Base-by-base conservation (phyloP, 2,329 filamentous ascomycete genomes). In the Verticillium zaregamsianum region DNA sequence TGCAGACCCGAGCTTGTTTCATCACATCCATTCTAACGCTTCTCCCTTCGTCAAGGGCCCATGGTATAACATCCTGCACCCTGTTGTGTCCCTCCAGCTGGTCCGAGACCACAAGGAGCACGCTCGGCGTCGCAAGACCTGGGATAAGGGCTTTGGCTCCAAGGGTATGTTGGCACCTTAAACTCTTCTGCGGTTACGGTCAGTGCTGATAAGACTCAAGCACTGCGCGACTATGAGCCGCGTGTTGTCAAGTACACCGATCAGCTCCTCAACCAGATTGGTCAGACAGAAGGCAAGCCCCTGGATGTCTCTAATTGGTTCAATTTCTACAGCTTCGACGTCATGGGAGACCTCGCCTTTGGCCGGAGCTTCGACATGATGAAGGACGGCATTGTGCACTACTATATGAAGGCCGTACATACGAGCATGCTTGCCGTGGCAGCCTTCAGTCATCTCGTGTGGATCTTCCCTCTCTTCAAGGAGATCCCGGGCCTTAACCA, bases 311-410 rank as follows among this genome's bases (percentile, higher is more conserved):
- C 72, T 0, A 63, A 68, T 4, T 74, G 72, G 70, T 72, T 74
- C 62, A 73, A 71, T 59, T 74, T 74, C 55, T 75, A 73, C 58
- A 70, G 70, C 64, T 77, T 77, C 45, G 76, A 78, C 23, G 69
- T 78, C 5, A 77, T 79, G 77, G 76, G 74, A 2, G 74, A 79
- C 57, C 66, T 79, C 40, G 76, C 73, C 5, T 79, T 79, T 55
- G 74, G 72, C 1, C 68, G 71, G 33, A 67, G 69, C 5, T 78
- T 76, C 55, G 65, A 72, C 11, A 74, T 75, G 74, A 66, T 78
- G 15, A 63, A 61, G 31, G 62, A 66, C 1, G 71, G 69, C 3
- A 60, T 69, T 11, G 67, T 68, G 40, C 68, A 70, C 55, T 68
- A 67, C 59, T 72, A 65, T 31, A 71, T 72, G 66, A 66, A 62